Percentiles rank a stretch among this genome's conserved stretches.
Evolutionary conservation across 164 flowering plant species (phyloP).

Genomic region (Aristolochia californica): DNA sequence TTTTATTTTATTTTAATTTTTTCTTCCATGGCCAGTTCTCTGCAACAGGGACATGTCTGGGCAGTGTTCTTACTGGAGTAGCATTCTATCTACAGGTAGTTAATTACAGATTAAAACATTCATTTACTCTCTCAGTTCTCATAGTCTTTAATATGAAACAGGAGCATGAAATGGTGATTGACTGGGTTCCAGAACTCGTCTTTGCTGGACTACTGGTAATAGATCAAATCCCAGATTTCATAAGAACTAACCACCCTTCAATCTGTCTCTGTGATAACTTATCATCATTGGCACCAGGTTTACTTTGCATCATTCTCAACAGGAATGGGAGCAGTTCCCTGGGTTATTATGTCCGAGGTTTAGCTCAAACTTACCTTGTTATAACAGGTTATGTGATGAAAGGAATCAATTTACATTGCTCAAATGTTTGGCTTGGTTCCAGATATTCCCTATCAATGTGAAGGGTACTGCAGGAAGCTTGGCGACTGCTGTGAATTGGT

Average conservation of each 20-base stretch:
- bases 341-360: constrained; percentile 94
- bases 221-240: too few species aligned
- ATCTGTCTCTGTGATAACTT: not conserved
- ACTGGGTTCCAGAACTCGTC: constrained; percentile 41
- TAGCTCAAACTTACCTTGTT: not conserved
- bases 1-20: not conserved
- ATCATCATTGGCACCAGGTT: constrained; percentile 20
- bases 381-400: too few species aligned
- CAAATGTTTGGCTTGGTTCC: constrained; percentile 3
- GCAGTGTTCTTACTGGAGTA: constrained; percentile 45
- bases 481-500: constrained; percentile 32
- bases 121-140: not conserved
- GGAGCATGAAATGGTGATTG: constrained; percentile 35
- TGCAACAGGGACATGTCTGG: constrained; percentile 74
- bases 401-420: too few species aligned
- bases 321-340: constrained; percentile 84
- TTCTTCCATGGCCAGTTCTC: constrained; percentile 37
- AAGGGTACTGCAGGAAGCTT: constrained; percentile 63
- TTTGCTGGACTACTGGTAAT: constrained; percentile 69
- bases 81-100: constrained; percentile 65
- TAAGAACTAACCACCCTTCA: not conserved
- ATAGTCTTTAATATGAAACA: constrained; percentile 10
- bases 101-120: not conserved
- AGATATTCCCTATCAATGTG: constrained; percentile 61
- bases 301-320: constrained; percentile 58